A percentile compares a stretch with the other conserved stretches of the same genome.
These are phyloP conservation scores for Stachybotrys echinatus DNA, from an alignment of 2,329 filamentous ascomycete genomes.

Conservation along the genomic window DNA sequence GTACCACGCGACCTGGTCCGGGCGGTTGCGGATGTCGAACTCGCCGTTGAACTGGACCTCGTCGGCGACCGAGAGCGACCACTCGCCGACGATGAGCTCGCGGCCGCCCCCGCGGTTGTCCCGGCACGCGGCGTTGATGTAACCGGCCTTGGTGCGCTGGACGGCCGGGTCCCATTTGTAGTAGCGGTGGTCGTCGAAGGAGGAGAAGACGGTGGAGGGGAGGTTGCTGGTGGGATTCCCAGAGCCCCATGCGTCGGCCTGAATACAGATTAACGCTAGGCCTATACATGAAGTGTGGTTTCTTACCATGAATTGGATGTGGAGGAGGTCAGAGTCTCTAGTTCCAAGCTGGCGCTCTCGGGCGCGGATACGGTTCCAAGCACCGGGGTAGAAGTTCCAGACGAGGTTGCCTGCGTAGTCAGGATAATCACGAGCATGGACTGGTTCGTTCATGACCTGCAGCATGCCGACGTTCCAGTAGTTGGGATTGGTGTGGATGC, in stretches of 20 bases:
- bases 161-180: constrained; percentile 47
- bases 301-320: constrained; percentile 43
- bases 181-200: constrained; percentile 56
- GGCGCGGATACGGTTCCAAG: constrained; percentile 34
- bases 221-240: constrained; percentile 46
- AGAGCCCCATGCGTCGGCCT: constrained; percentile 45
- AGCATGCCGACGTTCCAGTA: constrained; percentile 55
- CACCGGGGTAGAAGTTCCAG: constrained; percentile 16
- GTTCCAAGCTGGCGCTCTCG: constrained; percentile 41
- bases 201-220: constrained; percentile 34
- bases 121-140: constrained; percentile 45
- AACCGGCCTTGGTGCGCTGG: constrained; percentile 37
- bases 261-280: background rate
- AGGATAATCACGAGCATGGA: constrained; percentile 25
- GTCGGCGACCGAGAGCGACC: constrained; percentile 47
- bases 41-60: constrained; percentile 36
- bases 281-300: background rate
- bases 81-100: constrained; percentile 53
- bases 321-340: constrained; percentile 35
- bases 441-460: constrained; percentile 54
- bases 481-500: constrained; percentile 41
- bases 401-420: constrained; percentile 18
- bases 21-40: constrained; percentile 34
- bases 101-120: constrained; percentile 33
- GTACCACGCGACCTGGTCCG: constrained; percentile 50